These are phyloP conservation scores for Logfia minima DNA, from an alignment of 129 eudicot species.

Conservation along the genomic window DNA sequence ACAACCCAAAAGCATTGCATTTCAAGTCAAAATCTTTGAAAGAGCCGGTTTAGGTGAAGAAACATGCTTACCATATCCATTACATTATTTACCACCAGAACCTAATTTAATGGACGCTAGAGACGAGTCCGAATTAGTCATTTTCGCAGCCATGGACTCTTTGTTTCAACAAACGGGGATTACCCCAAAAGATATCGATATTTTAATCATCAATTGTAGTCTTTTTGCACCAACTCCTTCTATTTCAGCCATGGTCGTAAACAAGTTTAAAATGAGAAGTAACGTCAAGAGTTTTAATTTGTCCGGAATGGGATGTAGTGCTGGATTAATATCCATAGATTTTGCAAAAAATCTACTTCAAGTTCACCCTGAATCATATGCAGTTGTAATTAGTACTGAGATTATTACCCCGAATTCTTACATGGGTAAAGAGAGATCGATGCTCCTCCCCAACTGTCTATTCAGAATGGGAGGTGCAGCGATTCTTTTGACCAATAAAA, in stretches of 20 bases:
- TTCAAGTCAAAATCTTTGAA: slow-evolving; percentile 28
- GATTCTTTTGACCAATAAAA: slow-evolving; percentile 32
- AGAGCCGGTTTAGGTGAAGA: slow-evolving; percentile 43
- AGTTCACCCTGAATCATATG: slow-evolving; percentile 30
- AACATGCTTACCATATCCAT: slow-evolving; percentile 33
- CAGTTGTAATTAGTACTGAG: slow-evolving; percentile 36
- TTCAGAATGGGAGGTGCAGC: slow-evolving; percentile 46
- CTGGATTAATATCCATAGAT: slow-evolving; percentile 38
- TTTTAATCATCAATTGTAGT: slow-evolving; percentile 40
- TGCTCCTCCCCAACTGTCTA: slow-evolving; percentile 39
- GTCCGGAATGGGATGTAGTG: slow-evolving; percentile 44
- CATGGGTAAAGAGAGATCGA: slow-evolving; percentile 42
- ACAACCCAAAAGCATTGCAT: slow-evolving; percentile 23
- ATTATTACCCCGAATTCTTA: slow-evolving; percentile 35
- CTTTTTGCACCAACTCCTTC: slow-evolving; percentile 44
- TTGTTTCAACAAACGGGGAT: slow-evolving; percentile 29
- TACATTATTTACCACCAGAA: slow-evolving; percentile 31
- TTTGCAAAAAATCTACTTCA: slow-evolving; percentile 34
- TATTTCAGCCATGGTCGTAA: slow-evolving; percentile 35
- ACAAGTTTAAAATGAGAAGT: slow-evolving; percentile 31
- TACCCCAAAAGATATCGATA: slow-evolving; percentile 35
- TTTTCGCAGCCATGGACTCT: slow-evolving; percentile 34
- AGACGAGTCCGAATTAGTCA: slow-evolving; percentile 32
- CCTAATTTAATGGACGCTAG: slow-evolving; percentile 23
- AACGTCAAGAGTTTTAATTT: slow-evolving; percentile 35